Conservation (phyloP, 345 rosid genomes). For the Balakata baccata region DNA sequence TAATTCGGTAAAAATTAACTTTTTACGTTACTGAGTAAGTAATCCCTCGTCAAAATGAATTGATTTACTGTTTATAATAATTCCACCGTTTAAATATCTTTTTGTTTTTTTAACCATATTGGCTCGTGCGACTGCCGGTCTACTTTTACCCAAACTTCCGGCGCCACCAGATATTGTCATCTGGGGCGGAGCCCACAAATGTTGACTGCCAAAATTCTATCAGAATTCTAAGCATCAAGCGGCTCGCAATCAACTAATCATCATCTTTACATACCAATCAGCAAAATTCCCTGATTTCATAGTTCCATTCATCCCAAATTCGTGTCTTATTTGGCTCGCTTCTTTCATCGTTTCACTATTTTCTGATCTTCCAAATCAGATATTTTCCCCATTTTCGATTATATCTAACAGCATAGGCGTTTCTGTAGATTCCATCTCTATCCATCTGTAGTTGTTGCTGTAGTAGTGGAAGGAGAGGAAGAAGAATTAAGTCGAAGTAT, state of each 20-base stretch:
- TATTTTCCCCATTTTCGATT: neutral
- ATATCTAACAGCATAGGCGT: neutral
- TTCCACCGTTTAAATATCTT: too few species aligned
- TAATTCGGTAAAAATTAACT: too few species aligned
- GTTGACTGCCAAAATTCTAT: neutral
- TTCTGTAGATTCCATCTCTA: neutral
- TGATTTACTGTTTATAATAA: too few species aligned
- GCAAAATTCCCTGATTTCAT: neutral
- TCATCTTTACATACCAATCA: neutral
- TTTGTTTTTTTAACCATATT: too few species aligned
- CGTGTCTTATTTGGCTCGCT: too few species aligned
- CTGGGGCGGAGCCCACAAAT: too few species aligned
- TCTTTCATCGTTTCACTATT: neutral
- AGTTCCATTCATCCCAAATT: too few species aligned
- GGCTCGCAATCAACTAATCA: neutral
- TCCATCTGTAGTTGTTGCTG: neutral
- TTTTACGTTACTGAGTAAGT: too few species aligned
- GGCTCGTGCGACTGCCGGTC: too few species aligned
- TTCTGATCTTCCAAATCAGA: neutral
- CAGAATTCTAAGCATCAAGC: neutral
- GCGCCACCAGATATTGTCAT: too few species aligned
- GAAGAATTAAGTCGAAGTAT: slow-evolving; percentile 1
- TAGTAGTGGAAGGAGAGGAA: neutral
- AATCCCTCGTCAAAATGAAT: too few species aligned
- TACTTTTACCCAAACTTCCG: too few species aligned